A percentile compares a stretch with the other conserved stretches of the same genome.
Evolutionary conservation across 139 green algal genomes (phyloP).

Genomic region (Astrephomene gubernaculifera): DNA sequence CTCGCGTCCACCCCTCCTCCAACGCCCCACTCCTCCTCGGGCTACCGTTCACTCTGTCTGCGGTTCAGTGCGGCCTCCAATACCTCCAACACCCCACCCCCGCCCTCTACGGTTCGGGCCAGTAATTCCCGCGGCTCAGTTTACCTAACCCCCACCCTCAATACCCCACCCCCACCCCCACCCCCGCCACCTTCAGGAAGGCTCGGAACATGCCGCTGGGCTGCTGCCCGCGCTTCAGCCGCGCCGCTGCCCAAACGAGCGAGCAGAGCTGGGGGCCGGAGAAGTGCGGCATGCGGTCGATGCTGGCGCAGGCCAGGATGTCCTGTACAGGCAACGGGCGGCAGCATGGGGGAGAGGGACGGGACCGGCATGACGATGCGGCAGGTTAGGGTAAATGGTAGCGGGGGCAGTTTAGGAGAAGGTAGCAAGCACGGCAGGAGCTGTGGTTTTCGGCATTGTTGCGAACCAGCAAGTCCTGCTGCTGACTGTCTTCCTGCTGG

Average conservation of each 20-base stretch:
- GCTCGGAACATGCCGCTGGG: constrained; percentile 32
- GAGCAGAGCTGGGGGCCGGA: background rate
- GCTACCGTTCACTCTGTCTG: too few species aligned
- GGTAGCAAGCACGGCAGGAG: background rate
- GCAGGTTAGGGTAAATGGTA: background rate
- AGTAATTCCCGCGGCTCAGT: too few species aligned
- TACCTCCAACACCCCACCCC: too few species aligned
- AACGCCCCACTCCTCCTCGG: too few species aligned
- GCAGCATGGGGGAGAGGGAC: background rate
- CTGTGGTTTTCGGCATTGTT: background rate
- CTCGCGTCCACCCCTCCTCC: too few species aligned
- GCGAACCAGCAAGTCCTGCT: too few species aligned
- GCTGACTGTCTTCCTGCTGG: too few species aligned
- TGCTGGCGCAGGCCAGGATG: constrained; percentile 33
- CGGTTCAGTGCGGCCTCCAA: too few species aligned
- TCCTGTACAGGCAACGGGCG: background rate
- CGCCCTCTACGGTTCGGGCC: too few species aligned
- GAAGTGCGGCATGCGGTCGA: constrained; percentile 20
- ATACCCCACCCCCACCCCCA: too few species aligned
- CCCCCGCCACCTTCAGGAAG: constrained; percentile 42
- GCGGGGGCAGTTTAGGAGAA: background rate
- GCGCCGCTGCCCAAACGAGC: constrained; percentile 5
- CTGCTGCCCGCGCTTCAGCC: constrained; percentile 8
- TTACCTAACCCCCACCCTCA: too few species aligned
- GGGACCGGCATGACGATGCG: background rate